Percentiles rank a stretch among this genome's conserved stretches.
phyloP scores from a whole-genome alignment of 225 moss, liverwort and hornwort species.

The Marchantia paleacea region DNA sequence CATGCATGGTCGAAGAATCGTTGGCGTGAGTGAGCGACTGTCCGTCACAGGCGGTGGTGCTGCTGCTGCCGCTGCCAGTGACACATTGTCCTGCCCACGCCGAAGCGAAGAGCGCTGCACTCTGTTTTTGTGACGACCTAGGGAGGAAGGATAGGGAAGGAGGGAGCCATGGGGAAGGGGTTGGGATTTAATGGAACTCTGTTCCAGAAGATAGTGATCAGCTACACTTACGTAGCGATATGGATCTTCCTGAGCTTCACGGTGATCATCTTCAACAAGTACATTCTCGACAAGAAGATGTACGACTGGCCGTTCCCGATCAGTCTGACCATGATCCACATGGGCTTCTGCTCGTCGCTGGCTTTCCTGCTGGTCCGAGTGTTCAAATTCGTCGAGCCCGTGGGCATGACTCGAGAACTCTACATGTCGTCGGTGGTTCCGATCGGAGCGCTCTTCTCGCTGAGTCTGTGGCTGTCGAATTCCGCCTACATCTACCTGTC shows the following conservation, averaged over 20 bases:
- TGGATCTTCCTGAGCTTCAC: slow-evolving; percentile 95
- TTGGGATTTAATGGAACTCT: slow-evolving; percentile 32
- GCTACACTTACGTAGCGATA: slow-evolving; percentile 77
- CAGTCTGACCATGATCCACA: slow-evolving; percentile 90
- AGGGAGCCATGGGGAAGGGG: slow-evolving; percentile 39
- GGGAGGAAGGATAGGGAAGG: no score
- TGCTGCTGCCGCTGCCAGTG: background rate
- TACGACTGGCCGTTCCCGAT: slow-evolving; percentile 92
- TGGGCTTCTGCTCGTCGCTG: slow-evolving; percentile 79
- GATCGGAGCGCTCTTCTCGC: slow-evolving; percentile 56
- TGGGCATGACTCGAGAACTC: slow-evolving; percentile 70
- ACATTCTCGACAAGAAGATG: slow-evolving; percentile 83
- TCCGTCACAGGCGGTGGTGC: background rate
- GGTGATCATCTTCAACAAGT: slow-evolving; percentile 96
- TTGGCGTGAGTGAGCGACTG: no score
- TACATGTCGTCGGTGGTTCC: slow-evolving; percentile 53
- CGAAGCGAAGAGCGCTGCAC: background rate
- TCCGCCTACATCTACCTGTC: slow-evolving; percentile 61
- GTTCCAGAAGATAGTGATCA: slow-evolving; percentile 64
- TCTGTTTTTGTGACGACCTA: no score
- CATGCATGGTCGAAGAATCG: background rate
- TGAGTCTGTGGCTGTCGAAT: slow-evolving; percentile 59
- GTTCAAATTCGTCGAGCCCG: slow-evolving; percentile 80
- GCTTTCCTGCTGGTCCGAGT: slow-evolving; percentile 82
- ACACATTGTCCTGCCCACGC: background rate